Evolutionary conservation across 2,329 filamentous ascomycete species (phyloP), one percentile per base, ranked within the genome.

Genomic region (Zalaria obscura): DNA sequence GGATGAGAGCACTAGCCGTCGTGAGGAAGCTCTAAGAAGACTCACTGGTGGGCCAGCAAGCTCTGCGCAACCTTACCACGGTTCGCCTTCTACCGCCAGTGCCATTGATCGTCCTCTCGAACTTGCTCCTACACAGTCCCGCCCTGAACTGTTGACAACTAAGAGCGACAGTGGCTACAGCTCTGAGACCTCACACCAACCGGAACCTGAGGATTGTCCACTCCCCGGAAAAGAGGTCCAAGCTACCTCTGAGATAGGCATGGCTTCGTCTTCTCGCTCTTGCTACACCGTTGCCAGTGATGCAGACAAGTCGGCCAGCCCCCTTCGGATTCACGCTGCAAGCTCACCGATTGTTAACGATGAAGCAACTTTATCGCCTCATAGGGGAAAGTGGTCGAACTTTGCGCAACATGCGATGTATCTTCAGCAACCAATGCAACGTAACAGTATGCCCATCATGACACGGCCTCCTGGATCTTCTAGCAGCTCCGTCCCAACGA

Each of bases 91-190:
- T n/a, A 2, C 7, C 29, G 3, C 29, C 29, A 32, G 29, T n/a
- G n/a, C 29, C n/a, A 7, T 32, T n/a, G 29, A 40, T 25, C 6
- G 4, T 33, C 10, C 9, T 11, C 2, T 25, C 26, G 27, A 9
- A 40, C n/a, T 11, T 25, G 35, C 26, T 9, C 33, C 25, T 18
- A 25, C n/a, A 8, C 35, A 38, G 25, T 28, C 27, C n/a, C 29
- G 26, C 27, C 27, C 33, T 31, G n/a, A 8, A 11, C 5, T 29
- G 27, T n/a, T n/a, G n/a, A 7, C 29, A 7, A 32, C 40, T 28
- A 52, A 55, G 38, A 44, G 44, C 9, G 58, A 61, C 42, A 60
- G 58, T 41, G 56, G 57, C 11, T 61, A 61, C 40, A 53, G 50
- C 29, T 59, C 58, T 5, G 54, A 58, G 40, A 45, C 46, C 4